A percentile compares a stretch with the other conserved stretches of the same genome.
These are phyloP conservation scores for Neobulgaria alba DNA, from an alignment of 2,329 filamentous ascomycete genomes.

Conservation along the genomic window DNA sequence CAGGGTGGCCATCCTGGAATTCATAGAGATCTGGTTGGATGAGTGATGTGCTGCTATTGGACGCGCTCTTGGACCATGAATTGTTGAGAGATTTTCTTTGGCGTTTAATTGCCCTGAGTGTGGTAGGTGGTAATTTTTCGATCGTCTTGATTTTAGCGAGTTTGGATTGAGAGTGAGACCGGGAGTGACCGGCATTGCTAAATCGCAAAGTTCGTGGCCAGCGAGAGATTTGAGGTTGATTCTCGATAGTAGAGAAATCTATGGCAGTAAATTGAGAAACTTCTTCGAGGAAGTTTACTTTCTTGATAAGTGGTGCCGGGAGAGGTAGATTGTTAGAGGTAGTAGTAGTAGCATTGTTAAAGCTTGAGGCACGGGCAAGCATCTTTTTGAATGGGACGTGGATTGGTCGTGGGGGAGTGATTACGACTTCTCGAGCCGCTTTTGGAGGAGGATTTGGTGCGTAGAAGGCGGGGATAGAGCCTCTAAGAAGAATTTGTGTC, in stretches of 20 bases:
- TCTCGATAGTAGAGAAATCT: background rate
- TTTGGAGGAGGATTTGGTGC: background rate
- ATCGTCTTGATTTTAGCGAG: background rate
- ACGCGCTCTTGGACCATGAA: background rate
- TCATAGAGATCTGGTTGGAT: background rate
- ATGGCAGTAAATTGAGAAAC: background rate
- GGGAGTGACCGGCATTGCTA: background rate
- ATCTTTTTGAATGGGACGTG: background rate
- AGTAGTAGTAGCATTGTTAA: background rate
- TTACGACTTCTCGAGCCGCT: background rate
- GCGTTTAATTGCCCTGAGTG: background rate
- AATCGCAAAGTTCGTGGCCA: background rate
- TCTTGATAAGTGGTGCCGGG: too few relatives aligned
- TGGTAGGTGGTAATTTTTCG: background rate
- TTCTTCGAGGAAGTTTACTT: background rate
- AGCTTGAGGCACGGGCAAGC: background rate
- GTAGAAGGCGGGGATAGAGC: constrained; percentile 3
- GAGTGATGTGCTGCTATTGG: background rate
- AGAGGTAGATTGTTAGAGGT: constrained; percentile 1
- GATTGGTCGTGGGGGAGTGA: background rate
- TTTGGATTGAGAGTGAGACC: background rate
- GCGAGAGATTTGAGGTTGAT: background rate
- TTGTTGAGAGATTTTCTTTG: background rate
- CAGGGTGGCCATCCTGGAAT: background rate
- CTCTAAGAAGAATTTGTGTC: constrained; percentile 9